A percentile compares a stretch with the other conserved stretches of the same genome.
Conservation (phyloP, 768 basidiomycete genomes). For the Melanogaster broomeanus region DNA sequence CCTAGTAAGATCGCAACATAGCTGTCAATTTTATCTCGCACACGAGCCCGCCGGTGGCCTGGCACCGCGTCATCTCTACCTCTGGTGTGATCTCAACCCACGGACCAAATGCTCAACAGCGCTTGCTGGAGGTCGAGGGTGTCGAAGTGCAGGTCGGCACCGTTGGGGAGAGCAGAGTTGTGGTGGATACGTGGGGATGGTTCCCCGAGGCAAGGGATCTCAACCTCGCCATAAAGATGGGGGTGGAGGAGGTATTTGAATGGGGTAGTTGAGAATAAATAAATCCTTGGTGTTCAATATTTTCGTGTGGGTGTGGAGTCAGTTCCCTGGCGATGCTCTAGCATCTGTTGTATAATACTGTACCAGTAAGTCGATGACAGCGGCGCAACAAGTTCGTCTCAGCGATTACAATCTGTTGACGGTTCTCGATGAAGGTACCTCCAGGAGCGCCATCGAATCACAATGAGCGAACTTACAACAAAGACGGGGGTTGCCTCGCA, state of each 20-base stretch:
- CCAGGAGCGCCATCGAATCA: no score
- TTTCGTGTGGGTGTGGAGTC: background rate
- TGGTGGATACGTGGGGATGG: constrained; percentile 58
- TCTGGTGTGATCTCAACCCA: constrained; percentile 68
- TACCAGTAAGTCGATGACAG: no score
- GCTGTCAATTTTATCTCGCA: constrained; percentile 74
- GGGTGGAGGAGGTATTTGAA: constrained; percentile 6
- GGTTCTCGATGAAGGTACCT: no score
- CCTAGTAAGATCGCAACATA: constrained; percentile 20
- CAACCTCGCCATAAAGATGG: background rate
- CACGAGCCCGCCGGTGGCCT: constrained; percentile 65
- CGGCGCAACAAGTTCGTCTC: no score
- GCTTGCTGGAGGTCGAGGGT: constrained; percentile 73
- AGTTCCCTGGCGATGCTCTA: background rate
- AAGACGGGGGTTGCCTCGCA: no score
- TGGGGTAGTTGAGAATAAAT: constrained; percentile 8
- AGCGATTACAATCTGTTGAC: no score
- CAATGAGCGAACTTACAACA: no score
- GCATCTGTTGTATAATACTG: no score
- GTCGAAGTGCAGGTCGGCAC: constrained; percentile 60
- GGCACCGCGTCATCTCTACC: constrained; percentile 73
- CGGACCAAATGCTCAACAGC: constrained; percentile 49
- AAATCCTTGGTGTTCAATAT: background rate
- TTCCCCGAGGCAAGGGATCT: constrained; percentile 42
- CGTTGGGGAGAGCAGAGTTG: constrained; percentile 55